phyloP scores from a whole-genome alignment of 768 basidiomycete species.

The Xerocomus brunneocitrinus region DNA sequence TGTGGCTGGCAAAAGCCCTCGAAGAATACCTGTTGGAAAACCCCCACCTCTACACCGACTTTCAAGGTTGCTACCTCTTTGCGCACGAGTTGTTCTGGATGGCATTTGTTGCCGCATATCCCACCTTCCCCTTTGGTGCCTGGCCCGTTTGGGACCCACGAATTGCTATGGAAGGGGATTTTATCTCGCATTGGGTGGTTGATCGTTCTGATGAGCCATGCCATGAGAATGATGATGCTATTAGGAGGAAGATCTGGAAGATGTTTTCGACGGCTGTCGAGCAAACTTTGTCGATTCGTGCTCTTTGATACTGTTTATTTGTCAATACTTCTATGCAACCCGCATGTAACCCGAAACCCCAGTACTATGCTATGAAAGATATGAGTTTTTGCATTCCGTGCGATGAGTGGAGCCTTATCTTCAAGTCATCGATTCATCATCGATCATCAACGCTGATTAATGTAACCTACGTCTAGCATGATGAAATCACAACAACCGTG shows the following conservation, averaged over 20 bases:
- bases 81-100: slow-evolving; percentile 5
- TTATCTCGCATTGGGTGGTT: slow-evolving; percentile 3
- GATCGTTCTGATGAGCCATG: neutral
- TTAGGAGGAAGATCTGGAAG: neutral
- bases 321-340: too few relatives aligned
- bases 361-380: too few relatives aligned
- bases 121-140: slow-evolving; percentile 3
- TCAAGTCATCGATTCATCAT: too few relatives aligned
- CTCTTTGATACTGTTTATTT: too few relatives aligned
- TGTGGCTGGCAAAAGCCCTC: neutral
- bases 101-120: too few relatives aligned
- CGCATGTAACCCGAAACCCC: too few relatives aligned
- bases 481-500: too few relatives aligned
- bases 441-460: too few relatives aligned
- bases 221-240: neutral
- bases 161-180: slow-evolving; percentile 3
- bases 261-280: neutral
- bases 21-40: neutral
- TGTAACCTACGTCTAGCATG: too few relatives aligned
- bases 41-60: neutral
- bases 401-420: too few relatives aligned
- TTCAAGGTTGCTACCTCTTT: neutral
- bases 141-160: slow-evolving; percentile 5
- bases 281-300: neutral
- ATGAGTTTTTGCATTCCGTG: too few relatives aligned